Conservation (phyloP, 75 land plant species). For the Adiantum capillusveneris region DNA sequence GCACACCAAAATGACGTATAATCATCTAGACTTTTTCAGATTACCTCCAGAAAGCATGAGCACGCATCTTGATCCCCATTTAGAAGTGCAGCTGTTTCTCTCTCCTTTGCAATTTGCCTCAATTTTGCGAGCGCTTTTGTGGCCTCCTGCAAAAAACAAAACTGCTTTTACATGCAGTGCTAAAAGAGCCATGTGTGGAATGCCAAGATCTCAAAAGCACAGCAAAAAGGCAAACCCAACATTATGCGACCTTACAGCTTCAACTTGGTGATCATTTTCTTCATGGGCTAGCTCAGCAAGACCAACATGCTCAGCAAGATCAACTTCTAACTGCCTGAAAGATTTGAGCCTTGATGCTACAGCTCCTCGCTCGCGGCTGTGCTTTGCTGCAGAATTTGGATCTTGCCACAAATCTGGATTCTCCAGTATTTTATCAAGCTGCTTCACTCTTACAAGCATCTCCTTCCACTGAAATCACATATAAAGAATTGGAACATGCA, state of each 20-base stretch:
- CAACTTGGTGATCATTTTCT: slow-evolving; percentile 74
- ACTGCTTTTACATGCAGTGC: neutral
- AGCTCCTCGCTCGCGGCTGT: slow-evolving; percentile 83
- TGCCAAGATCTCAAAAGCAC: too few relatives aligned
- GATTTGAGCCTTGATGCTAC: slow-evolving; percentile 73
- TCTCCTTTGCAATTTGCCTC: slow-evolving; percentile 69
- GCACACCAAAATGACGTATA: too few relatives aligned
- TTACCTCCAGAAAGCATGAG: slow-evolving; percentile 89
- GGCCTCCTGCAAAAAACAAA: slow-evolving; percentile 47
- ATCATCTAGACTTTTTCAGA: too few relatives aligned
- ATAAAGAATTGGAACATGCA: slow-evolving; percentile 5
- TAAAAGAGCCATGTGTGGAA: neutral
- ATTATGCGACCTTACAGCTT: slow-evolving; percentile 44
- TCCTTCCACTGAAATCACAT: slow-evolving; percentile 64
- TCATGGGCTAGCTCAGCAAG: slow-evolving; percentile 86
- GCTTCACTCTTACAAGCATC: slow-evolving; percentile 42
- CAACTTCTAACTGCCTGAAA: slow-evolving; percentile 57
- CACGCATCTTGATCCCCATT: slow-evolving; percentile 77
- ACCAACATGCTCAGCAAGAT: slow-evolving; percentile 78
- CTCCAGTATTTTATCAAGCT: slow-evolving; percentile 45
- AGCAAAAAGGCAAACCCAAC: neutral
- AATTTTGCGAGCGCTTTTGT: slow-evolving; percentile 47
- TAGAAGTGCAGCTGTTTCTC: slow-evolving; percentile 76
- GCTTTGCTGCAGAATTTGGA: slow-evolving; percentile 57
- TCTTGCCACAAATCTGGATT: slow-evolving; percentile 82